Evolutionary conservation across 1,284 basidiomycete genomes (phyloP), one percentile per base, ranked within the genome.

Genomic region (Peniophora sp.): DNA sequence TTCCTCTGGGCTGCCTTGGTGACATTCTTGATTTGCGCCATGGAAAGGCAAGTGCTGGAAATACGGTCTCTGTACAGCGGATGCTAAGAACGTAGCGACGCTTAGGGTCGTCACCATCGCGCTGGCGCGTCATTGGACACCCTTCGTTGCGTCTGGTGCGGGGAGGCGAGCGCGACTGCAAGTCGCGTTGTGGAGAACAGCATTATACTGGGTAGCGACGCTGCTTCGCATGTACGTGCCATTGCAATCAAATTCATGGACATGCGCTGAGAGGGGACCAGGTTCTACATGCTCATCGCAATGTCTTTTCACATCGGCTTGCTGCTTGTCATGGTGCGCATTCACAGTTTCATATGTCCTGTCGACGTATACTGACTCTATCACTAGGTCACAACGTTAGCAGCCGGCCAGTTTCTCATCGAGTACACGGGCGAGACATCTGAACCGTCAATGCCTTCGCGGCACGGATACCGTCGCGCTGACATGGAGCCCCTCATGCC

Each of bases 251-350:
- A 20, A 9, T 45, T 10, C 9, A 25, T 22, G 17, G 36, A 22
- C 47, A 45, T 32, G 47, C 39, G 12, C 52, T 14, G 17, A 20
- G 27, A 45, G 34, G 39, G 35, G 6, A 32, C 27, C 50, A 85
- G 83, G 54, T 64, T 76, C 52, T 87, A 87, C 60, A 86, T 88
- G 83, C 72, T 88, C 16, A 68, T 82, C 52, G 74, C 79, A 14
- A 86, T 86, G 83, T 77, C 81, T 20, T 78, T 83, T 56, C 77
- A 83, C 52, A 53, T 78, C 23, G 77, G 80, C 45, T 63, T 83
- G n/a, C 73, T 85, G 38, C 52, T 77, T 36, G 59, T 78, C 27
- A 74, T 76, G 39, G 83, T 83, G 64, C 61, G 78, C 54, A 22
- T 20, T 45, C 19, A 23, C 19, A 14, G 22, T 3, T n/a, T n/a